Base-by-base conservation (phyloP, 2,329 filamentous ascomycete species). In the Ophidiomyces ophidiicola region DNA sequence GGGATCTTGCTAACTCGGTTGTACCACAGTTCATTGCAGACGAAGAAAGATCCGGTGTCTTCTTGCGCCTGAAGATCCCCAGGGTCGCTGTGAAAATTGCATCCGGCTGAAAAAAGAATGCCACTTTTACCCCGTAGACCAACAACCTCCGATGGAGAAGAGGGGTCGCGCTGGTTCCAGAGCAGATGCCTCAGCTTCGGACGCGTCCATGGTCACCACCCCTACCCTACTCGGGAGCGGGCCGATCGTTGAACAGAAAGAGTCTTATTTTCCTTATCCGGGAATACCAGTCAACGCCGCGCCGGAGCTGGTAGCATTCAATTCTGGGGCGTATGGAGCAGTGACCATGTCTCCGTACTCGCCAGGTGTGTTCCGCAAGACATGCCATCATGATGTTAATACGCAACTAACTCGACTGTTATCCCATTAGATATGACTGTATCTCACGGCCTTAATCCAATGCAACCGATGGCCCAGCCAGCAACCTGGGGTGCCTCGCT, bases 61-160 rank as follows among this genome's bases (percentile, higher is more conserved):
- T 36, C 71, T 84, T 30, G 76, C 82, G 6, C 70, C 75, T 34
- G 76, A 78, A 47, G 84, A 92, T 50, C 57, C 70, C 6, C 75
- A 83, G 53, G 78, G 78, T 32, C 78, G 86, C 47, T 96, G 88
- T 62, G 76, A 81, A 48, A 94, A 93, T 64, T 96, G 88, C 62
- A 93, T 94, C 53, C 78, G 86, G 32, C 66, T 96, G 55, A 92
- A 92, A 61, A 94, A 93, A 55, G 85, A 94, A 48, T 96, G 88
- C 62, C 84, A 81, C 56, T 96, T 93, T 62, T 82, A 79, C 51
- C 83, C 87, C 0, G 87, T 94, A 15, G 86, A 94, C 48, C 82
- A 86, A 56, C 72, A 76, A 48, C 74, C 72, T 18, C 68, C 70
- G 6, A 55, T 67, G 26, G 64, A 67, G 42, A 67, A 66, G 50